Percentiles rank a stretch among this genome's conserved stretches.
These are phyloP conservation scores for Alternaria ventricosa DNA, from an alignment of 2,329 filamentous ascomycete species.

Conservation along the genomic window DNA sequence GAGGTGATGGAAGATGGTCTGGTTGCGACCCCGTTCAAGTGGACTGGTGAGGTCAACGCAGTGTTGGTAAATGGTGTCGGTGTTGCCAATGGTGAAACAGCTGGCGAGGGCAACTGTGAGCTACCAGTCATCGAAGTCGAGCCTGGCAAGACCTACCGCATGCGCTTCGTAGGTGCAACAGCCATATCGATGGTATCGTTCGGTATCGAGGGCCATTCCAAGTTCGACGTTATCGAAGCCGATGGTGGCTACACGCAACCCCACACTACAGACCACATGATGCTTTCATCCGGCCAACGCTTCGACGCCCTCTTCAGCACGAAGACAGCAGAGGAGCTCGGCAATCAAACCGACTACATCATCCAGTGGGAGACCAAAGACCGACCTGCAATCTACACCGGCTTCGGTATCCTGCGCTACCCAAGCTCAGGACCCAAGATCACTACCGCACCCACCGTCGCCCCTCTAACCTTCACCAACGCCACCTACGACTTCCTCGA, in stretches of 20 bases:
- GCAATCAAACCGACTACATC: slow-evolving; percentile 49
- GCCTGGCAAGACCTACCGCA: slow-evolving; percentile 65
- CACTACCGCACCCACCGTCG: slow-evolving; percentile 15
- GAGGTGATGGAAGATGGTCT: slow-evolving; percentile 59
- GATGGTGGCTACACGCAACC: slow-evolving; percentile 63
- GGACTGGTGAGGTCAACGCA: slow-evolving; percentile 65
- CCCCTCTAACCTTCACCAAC: slow-evolving; percentile 41
- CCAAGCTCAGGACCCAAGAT: slow-evolving; percentile 4
- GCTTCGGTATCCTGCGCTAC: slow-evolving; percentile 59
- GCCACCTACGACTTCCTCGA: slow-evolving; percentile 48
- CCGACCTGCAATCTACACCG: slow-evolving; percentile 53
- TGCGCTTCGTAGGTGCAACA: slow-evolving; percentile 65
- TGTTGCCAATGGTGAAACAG: slow-evolving; percentile 49
- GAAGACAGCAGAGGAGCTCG: slow-evolving; percentile 57
- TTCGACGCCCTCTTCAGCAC: slow-evolving; percentile 64
- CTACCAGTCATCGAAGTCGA: slow-evolving; percentile 64
- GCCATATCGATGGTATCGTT: slow-evolving; percentile 63
- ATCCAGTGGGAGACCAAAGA: slow-evolving; percentile 61
- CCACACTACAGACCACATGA: slow-evolving; percentile 57
- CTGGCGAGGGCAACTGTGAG: slow-evolving; percentile 48
- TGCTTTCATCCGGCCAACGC: slow-evolving; percentile 66
- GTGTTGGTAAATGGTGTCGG: slow-evolving; percentile 66
- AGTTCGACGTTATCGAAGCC: slow-evolving; percentile 65
- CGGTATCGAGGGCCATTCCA: slow-evolving; percentile 63
- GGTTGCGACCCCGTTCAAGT: slow-evolving; percentile 58